Conservation (phyloP, 129 eudicot genomes). For the Silybum marianum region DNA sequence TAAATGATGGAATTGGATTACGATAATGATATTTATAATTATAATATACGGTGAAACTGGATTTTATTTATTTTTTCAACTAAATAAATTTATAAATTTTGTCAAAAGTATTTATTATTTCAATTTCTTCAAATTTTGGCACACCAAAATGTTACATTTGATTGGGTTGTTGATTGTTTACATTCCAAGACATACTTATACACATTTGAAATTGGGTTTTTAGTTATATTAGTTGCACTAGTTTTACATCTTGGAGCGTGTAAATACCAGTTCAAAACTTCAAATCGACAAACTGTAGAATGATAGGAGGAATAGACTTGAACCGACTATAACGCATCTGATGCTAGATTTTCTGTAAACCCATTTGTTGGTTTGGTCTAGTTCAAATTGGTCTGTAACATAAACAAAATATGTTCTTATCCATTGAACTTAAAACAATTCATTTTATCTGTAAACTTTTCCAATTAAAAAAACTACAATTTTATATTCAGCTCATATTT, state of each 20-base stretch:
- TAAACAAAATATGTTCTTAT: no score
- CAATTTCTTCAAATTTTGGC: no score
- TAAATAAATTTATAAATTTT: no score
- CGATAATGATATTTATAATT: neutral
- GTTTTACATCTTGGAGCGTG: neutral
- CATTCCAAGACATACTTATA: neutral
- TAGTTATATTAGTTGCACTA: no score
- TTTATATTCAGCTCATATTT: neutral
- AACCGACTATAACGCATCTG: neutral
- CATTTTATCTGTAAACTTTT: neutral
- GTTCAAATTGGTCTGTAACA: neutral
- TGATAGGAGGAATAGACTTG: neutral
- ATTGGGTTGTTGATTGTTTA: neutral
- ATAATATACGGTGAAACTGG: neutral
- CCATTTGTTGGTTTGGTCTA: neutral
- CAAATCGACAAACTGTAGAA: neutral
- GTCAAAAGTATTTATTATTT: neutral
- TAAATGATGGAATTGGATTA: neutral
- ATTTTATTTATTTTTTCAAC: no score
- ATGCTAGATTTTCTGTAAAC: neutral
- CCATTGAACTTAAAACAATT: neutral
- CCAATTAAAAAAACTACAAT: neutral
- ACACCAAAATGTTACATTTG: neutral
- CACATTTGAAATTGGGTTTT: neutral
- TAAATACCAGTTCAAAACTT: neutral